phyloP scores from a whole-genome alignment of 2,329 filamentous ascomycete genomes.

The Aspergillus sp. region DNA sequence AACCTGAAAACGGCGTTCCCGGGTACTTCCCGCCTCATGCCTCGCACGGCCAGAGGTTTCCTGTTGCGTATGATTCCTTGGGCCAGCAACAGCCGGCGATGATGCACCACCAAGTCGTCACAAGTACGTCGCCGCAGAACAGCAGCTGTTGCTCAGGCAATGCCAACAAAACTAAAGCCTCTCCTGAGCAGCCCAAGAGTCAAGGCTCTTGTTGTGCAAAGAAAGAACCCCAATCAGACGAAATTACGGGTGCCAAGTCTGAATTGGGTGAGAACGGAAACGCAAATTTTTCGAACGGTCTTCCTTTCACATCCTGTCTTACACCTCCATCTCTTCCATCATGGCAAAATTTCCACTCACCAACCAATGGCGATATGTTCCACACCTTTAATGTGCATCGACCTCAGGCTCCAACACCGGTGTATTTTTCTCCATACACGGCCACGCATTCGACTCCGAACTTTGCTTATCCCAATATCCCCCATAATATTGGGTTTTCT shows the following conservation, averaged over 20 bases:
- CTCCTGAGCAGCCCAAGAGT: slow-evolving; percentile 4
- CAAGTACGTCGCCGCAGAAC: background rate
- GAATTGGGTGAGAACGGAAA: background rate
- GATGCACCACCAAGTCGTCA: background rate
- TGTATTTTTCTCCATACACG: slow-evolving; percentile 12
- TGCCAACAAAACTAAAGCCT: background rate
- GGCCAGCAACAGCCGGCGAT: background rate
- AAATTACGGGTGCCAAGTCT: background rate
- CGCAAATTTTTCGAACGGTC: slow-evolving; percentile 6
- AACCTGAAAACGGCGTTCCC: slow-evolving; percentile 11
- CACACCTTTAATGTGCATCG: slow-evolving; percentile 10
- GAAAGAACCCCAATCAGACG: slow-evolving; percentile 2
- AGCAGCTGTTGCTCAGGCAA: slow-evolving; percentile 20
- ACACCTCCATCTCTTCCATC: slow-evolving; percentile 9
- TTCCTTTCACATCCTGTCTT: slow-evolving; percentile 10
- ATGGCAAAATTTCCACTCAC: slow-evolving; percentile 15
- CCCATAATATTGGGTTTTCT: slow-evolving; percentile 11
- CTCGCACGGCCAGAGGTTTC: slow-evolving; percentile 2
- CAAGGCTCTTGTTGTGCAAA: slow-evolving; percentile 25
- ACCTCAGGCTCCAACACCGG: slow-evolving; percentile 3
- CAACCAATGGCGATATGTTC: slow-evolving; percentile 10
- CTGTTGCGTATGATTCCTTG: background rate
- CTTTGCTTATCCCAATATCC: slow-evolving; percentile 8
- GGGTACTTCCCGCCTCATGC: slow-evolving; percentile 7
- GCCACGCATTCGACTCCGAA: slow-evolving; percentile 6